Base-by-base conservation (phyloP, 257 asterid species). In the Apocynum venetum region DNA sequence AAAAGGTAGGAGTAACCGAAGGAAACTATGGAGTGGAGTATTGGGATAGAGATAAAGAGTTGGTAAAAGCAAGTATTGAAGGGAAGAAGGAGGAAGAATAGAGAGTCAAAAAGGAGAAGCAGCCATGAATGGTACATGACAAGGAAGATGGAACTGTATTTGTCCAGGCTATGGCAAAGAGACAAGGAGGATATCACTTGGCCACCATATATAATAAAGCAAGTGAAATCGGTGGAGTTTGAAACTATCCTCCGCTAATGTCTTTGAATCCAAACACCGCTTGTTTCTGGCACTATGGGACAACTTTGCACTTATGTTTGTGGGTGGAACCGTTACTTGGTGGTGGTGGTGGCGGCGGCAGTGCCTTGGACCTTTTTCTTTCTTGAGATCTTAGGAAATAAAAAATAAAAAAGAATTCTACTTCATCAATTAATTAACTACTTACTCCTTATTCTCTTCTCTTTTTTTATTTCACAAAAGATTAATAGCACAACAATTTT, bases 81-180 rank as follows among this genome's bases (percentile, higher is more conserved):
- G 49, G 31, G 10, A 66, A 66, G 71, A 14, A 40, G 40, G 15
- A 66, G 12, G n/a, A 66, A 5, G 48, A 66, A 25, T 17, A 40
- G 13, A 66, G 49, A 43, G 38, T 6, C 49, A 44, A 36, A 31
- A 52, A 60, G 4, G 46, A 74, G 15, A 3, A 10, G 51, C 10
- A 17, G 73, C 12, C 47, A 2, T 40, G 11, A 51, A 19, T 35
- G 36, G 3, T 38, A 52, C 38, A 73, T 14, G 76, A 53, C 76
- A 74, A 47, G 66, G 36, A 31, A 66, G 35, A 41, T 7, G 71
- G 10, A 75, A 75, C 71, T 11, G 78, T 20, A 75, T 75, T 75
- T 75, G 71, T 75, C 71, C 35, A 49, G 36, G 44, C 25, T 44
- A 43, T 43, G 69, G 31, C 71, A 74, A 43, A 74, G 8, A 12